Evolutionary conservation across 225 moss, liverwort and hornwort species (phyloP), one percentile per base, ranked within the genome.

Genomic region (Physcomitrellopsis africana): DNA sequence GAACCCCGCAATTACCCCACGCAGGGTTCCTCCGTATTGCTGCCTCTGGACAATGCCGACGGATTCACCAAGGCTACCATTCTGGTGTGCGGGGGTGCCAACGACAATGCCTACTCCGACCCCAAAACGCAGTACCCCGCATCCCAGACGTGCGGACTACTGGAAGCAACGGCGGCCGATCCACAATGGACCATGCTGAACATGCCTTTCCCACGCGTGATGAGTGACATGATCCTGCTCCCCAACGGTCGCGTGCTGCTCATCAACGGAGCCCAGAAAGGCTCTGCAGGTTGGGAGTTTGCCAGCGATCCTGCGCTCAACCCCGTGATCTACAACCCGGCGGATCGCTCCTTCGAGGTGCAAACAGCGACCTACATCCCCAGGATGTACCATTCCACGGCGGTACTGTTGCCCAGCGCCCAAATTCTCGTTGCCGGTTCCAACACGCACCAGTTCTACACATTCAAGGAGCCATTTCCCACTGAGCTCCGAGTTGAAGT

Each of bases 381-480:
- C 8, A 67, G 80, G 4, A 80, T 86, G 80, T 83, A 86, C 64
- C 86, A 86, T 8, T 82, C 86, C 17, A 77, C 80, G 3, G 80
- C 86, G 2, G 75, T 77, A 16, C 67, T 86, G 22, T 58, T 86
- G 10, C 86, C 86, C 1, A 74, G 77, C 16, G 70, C 70, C 29
- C 67, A 80, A 60, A 70, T 86, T 13, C 71, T 86, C n/a, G 58
- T 82, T 11, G 80, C 86, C 0, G 86, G 86, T 1, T 77, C 77
- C 26, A 86, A 83, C 29, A 29, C 74, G 2, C 82, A 86, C 47
- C 70, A 86, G 37, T 77, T 80, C 60, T 83, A 86, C 14, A 77
- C 80, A 1, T 86, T 68, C 13, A 17, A 51, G 15, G 61, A 75
- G 57, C 86, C 86, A n/a, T 86, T 82, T 11, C 82, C 82, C 7